Evolutionary conservation across 2,329 filamentous ascomycete species (phyloP).

Genomic region (Ceratocystis lukuohia): DNA sequence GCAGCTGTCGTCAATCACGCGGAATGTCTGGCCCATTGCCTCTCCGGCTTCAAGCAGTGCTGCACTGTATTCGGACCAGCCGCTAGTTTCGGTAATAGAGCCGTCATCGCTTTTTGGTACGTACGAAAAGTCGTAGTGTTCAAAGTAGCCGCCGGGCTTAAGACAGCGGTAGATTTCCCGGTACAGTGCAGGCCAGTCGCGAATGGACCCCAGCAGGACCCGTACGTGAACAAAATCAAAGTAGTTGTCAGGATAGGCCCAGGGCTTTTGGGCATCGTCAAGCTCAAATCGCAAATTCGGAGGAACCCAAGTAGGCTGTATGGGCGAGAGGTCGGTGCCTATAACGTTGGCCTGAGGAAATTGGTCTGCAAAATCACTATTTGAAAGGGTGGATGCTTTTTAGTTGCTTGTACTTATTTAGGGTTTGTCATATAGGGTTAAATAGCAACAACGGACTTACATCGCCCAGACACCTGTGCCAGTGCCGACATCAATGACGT

Average conservation of each 20-base stretch:
- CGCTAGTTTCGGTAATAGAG: conserved; percentile 24
- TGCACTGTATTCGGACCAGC: conserved; percentile 23
- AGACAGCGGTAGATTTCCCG: conserved; percentile 38
- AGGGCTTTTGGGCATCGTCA: conserved; percentile 42
- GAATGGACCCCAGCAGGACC: conserved; percentile 37
- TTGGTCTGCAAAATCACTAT: conserved; percentile 35
- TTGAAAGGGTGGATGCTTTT: not conserved
- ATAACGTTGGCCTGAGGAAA: conserved; percentile 34
- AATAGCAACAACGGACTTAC: conserved; percentile 26
- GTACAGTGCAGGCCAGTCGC: conserved; percentile 42
- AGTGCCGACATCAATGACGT: conserved; percentile 26
- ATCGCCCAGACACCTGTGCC: conserved; percentile 28
- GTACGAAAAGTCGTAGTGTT: conserved; percentile 31
- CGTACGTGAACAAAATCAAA: conserved; percentile 49
- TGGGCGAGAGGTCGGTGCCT: conserved; percentile 45
- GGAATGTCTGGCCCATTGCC: conserved; percentile 26
- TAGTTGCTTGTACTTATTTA: not conserved
- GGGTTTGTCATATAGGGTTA: not conserved
- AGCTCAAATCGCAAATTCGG: conserved; percentile 50
- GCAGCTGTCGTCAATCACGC: conserved; percentile 21
- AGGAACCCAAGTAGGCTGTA: conserved; percentile 41
- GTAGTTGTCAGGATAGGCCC: conserved; percentile 33
- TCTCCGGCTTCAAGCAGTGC: conserved; percentile 25
- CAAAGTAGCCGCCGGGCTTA: conserved; percentile 40
- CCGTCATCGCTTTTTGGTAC: conserved; percentile 26